phyloP scores from a whole-genome alignment of 176 grass and related monocot genomes.

The Alloteropsis semialata region DNA sequence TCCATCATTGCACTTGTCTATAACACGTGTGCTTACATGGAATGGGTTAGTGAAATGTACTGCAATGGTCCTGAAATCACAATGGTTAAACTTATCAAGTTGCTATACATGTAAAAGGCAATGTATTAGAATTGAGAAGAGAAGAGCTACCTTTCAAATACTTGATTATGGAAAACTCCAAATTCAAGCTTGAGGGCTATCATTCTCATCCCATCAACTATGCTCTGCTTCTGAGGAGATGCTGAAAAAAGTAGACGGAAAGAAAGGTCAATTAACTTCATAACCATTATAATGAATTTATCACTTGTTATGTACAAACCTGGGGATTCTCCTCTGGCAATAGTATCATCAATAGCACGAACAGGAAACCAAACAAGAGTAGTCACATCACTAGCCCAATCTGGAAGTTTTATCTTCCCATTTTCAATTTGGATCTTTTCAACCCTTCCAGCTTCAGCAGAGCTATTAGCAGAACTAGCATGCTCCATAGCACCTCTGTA shows the following conservation, averaged over 20 bases:
- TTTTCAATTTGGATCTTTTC: slow-evolving; percentile 70
- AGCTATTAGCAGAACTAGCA: slow-evolving; percentile 15
- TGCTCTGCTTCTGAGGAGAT: slow-evolving; percentile 69
- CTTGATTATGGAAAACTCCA: slow-evolving; percentile 94
- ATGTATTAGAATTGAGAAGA: slow-evolving; percentile 12
- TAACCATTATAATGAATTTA: slow-evolving; percentile 14
- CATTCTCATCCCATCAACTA: slow-evolving; percentile 99
- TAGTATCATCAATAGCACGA: slow-evolving; percentile 81
- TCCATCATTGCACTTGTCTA: slow-evolving; percentile 80
- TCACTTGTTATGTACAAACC: slow-evolving; percentile 52
- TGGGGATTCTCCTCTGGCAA: slow-evolving; percentile 76
- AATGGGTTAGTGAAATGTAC: slow-evolving; percentile 96
- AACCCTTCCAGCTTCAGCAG: slow-evolving; percentile 36
- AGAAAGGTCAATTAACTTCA: slow-evolving; percentile 9
- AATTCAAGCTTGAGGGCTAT: slow-evolving; percentile 99
- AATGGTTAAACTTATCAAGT: slow-evolving; percentile 14
- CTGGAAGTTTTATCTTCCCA: slow-evolving; percentile 85
- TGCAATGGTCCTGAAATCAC: slow-evolving; percentile 83
- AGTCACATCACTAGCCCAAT: slow-evolving; percentile 81
- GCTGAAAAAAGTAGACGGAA: slow-evolving; percentile 52
- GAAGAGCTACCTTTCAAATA: slow-evolving; percentile 82
- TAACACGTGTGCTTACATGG: slow-evolving; percentile 71
- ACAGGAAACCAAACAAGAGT: slow-evolving; percentile 97
- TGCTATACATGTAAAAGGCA: neutral
- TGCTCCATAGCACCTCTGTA: slow-evolving; percentile 35